A percentile compares a stretch with the other conserved stretches of the same genome.
These are phyloP conservation scores for Aspergillus quadricinctus DNA, from an alignment of 2,329 filamentous ascomycete species.

Conservation along the genomic window DNA sequence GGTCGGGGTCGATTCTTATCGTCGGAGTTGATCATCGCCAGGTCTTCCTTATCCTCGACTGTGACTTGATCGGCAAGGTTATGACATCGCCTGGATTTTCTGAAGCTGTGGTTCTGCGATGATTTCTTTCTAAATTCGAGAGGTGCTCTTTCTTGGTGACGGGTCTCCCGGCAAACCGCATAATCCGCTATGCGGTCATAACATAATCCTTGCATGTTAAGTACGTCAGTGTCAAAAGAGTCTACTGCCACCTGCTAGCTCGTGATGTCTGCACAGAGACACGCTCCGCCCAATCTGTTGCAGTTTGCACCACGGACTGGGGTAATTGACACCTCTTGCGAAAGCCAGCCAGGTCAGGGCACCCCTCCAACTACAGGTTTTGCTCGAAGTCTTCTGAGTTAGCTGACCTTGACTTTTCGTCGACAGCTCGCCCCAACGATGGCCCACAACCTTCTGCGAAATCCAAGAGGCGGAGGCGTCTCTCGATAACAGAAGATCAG, in stretches of 20 bases:
- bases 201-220: constrained; percentile 3
- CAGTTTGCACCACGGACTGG: constrained; percentile 7
- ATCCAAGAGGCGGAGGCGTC: constrained; percentile 24
- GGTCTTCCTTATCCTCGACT: neutral
- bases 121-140: constrained; percentile 1
- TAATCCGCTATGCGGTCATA: constrained; percentile 11
- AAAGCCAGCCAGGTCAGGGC: constrained; percentile 16
- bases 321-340: constrained; percentile 6
- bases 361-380: neutral
- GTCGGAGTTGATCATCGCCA: constrained; percentile 4
- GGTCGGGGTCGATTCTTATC: constrained; percentile 1
- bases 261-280: constrained; percentile 17
- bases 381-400: neutral
- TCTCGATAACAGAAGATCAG: constrained; percentile 17
- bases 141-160: neutral
- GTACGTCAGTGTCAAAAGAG: constrained; percentile 4
- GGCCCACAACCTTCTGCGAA: constrained; percentile 12
- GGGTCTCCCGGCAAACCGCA: constrained; percentile 7
- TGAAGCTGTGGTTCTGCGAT: constrained; percentile 4
- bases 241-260: neutral
- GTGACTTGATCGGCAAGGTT: neutral
- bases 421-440: constrained; percentile 17
- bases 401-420: constrained; percentile 7
- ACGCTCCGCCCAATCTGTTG: constrained; percentile 13
- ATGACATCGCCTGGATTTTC: neutral